Base-by-base conservation (phyloP, 108 stramenopile genomes). In the Cyclotella sp. region DNA sequence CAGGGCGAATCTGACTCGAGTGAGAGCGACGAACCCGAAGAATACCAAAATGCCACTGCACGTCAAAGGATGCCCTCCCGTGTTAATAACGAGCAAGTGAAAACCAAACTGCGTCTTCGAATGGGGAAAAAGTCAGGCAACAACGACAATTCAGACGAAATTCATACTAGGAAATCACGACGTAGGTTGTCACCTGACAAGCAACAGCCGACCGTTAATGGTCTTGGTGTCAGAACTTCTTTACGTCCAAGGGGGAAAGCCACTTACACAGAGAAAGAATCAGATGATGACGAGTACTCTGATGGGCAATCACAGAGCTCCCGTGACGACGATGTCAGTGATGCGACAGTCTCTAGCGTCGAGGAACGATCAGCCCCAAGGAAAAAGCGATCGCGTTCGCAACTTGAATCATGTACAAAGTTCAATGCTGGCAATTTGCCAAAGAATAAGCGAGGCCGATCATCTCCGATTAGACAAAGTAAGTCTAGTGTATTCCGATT, bases 181-280 rank as follows among this genome's bases (percentile, higher is more conserved):
- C 57, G 57, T 1, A 58, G 22, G 27, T 27, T 13, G 2, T 58
- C 57, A 18, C 57, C 27, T 27, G 27, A 14, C 18, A 58, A 58
- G 26, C 57, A 40, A 26, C 22, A 19, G 29, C 29, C 29, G n/a
- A 51, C 49, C 29, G 30, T 39, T 21, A 65, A 43, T n/a, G 75
- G 59, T 46, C 30, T 30, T 41, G 16, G 62, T n/a, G 43, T 44
- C 44, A 63, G 45, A 21, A 28, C 69, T 16, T 72, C 75, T 49
- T 70, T 51, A 44, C 63, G 72, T 54, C 24, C 69, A 15, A 61
- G 13, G 21, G 9, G 60, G 54, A 72, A 83, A 22, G 63, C 82
- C 29, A 64, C 30, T 44, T 65, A 83, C 29, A 34, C 40, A 16
- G 72, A 76, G 51, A 58, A 73, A 68, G 58, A 60, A 24, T 51